Percentiles rank a stretch among this genome's conserved stretches.
Evolutionary conservation across 768 basidiomycete genomes (phyloP).

Genomic region (Coprinellus aureogranulatus): DNA sequence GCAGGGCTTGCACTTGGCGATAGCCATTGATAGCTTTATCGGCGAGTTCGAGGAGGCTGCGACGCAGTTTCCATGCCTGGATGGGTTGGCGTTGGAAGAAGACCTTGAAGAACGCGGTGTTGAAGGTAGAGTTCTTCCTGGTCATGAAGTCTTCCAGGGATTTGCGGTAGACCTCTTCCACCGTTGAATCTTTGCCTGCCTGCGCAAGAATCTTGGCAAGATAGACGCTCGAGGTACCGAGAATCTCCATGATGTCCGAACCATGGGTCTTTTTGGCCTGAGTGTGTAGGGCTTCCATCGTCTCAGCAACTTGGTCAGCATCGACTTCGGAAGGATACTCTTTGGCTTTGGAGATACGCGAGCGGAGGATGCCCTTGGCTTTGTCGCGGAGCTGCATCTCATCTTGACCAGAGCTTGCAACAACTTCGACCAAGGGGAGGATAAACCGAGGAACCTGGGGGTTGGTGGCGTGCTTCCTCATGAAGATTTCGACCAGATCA

Average conservation of each 20-base stretch:
- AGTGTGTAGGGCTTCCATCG: constrained; percentile 64
- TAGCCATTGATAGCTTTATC: constrained; percentile 54
- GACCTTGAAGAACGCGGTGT: constrained; percentile 73
- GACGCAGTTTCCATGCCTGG: constrained; percentile 63
- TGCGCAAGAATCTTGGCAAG: constrained; percentile 51
- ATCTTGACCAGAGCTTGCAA: constrained; percentile 62
- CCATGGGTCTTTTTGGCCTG: constrained; percentile 68
- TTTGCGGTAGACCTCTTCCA: constrained; percentile 55
- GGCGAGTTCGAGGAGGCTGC: constrained; percentile 57
- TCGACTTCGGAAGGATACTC: constrained; percentile 55
- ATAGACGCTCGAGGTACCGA: constrained; percentile 72
- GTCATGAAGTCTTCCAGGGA: constrained; percentile 76
- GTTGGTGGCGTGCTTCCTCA: constrained; percentile 76
- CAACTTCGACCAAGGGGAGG: constrained; percentile 74
- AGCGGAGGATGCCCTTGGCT: constrained; percentile 73
- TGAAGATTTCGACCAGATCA: constrained; percentile 86
- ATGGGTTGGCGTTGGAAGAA: constrained; percentile 66
- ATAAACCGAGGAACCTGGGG: constrained; percentile 65
- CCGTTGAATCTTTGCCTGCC: constrained; percentile 40
- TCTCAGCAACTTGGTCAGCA: constrained; percentile 38
- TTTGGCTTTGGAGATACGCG: constrained; percentile 71
- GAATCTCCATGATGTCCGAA: constrained; percentile 57
- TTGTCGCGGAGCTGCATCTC: constrained; percentile 91
- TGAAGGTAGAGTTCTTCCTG: constrained; percentile 77
- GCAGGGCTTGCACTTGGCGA: constrained; percentile 14